phyloP scores from a whole-genome alignment of 176 grass and related monocot genomes.

The Oryza rufipogon region DNA sequence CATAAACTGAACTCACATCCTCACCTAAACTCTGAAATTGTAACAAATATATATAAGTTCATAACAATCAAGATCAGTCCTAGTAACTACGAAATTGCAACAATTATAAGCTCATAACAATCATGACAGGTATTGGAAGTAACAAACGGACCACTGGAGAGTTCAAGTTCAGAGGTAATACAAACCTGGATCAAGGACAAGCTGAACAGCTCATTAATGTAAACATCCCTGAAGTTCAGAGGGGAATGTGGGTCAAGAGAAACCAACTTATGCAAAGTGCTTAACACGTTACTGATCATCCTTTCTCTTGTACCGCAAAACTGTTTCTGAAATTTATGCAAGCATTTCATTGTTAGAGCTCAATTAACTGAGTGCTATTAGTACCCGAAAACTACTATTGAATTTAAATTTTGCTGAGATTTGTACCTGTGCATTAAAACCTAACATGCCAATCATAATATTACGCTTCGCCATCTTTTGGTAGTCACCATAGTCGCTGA shows the following conservation, averaged over 20 bases:
- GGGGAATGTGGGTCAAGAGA: constrained; percentile 49
- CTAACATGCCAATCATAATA: constrained; percentile 64
- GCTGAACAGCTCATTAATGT: constrained; percentile 67
- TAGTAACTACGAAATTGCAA: too few species aligned
- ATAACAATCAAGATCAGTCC: too few species aligned
- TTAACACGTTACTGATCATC: constrained; percentile 64
- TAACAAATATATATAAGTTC: neutral
- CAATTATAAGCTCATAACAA: too few species aligned
- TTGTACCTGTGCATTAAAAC: constrained; percentile 73
- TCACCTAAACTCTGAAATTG: constrained; percentile 62
- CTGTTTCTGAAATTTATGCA: constrained; percentile 62
- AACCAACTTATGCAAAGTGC: constrained; percentile 41
- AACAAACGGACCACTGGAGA: neutral
- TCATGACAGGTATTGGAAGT: too few species aligned
- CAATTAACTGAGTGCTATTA: neutral
- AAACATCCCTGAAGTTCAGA: constrained; percentile 70
- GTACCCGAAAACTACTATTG: neutral
- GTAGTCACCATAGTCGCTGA: constrained; percentile 81
- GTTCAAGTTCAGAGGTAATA: neutral
- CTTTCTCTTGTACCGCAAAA: constrained; percentile 56
- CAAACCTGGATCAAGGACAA: constrained; percentile 74
- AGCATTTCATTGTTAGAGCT: constrained; percentile 10
- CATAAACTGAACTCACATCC: constrained; percentile 63
- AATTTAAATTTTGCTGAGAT: neutral
- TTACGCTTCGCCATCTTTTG: constrained; percentile 89